Percentiles rank a stretch among this genome's conserved stretches.
Conservation (phyloP, 352 stramenopile species). For the Phytophthora vignae region DNA sequence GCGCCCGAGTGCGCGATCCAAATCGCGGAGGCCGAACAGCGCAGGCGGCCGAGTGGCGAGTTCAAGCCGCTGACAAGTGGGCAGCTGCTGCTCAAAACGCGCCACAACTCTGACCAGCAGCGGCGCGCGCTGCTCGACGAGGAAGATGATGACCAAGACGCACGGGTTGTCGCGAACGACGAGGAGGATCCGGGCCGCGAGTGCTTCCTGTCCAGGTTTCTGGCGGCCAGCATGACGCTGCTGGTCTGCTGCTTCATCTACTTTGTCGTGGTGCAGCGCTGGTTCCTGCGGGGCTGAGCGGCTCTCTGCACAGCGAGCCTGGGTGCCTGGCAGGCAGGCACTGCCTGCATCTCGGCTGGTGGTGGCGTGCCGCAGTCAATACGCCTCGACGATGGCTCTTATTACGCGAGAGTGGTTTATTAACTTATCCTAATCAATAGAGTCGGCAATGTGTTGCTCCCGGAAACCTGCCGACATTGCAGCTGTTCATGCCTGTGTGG, state of each 20-base stretch:
- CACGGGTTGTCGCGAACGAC: conserved; percentile 7
- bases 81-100: conserved; percentile 33
- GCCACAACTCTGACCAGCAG: conserved; percentile 10
- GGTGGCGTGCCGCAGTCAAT: conserved; percentile 19
- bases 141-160: conserved; percentile 13
- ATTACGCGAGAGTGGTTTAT: no score
- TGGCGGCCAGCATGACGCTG: conserved; percentile 46
- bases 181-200: conserved; percentile 36
- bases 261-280: conserved; percentile 41
- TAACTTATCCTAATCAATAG: conserved; percentile 26
- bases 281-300: conserved; percentile 12
- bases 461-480: conserved; percentile 31
- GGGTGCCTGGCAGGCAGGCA: no score
- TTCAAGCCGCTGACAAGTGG: conserved; percentile 37
- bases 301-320: conserved; percentile 2
- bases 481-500: conserved; percentile 27
- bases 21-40: conserved; percentile 18
- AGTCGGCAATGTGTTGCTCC: conserved; percentile 8
- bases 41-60: background rate
- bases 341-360: conserved; percentile 14
- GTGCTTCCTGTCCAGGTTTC: conserved; percentile 60
- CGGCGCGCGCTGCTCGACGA: conserved; percentile 17
- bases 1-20: conserved; percentile 24
- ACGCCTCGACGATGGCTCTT: no score
- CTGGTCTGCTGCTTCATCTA: conserved; percentile 60